Conservation (phyloP, 805 yeast species). For the Ascoidea asiatica region DNA sequence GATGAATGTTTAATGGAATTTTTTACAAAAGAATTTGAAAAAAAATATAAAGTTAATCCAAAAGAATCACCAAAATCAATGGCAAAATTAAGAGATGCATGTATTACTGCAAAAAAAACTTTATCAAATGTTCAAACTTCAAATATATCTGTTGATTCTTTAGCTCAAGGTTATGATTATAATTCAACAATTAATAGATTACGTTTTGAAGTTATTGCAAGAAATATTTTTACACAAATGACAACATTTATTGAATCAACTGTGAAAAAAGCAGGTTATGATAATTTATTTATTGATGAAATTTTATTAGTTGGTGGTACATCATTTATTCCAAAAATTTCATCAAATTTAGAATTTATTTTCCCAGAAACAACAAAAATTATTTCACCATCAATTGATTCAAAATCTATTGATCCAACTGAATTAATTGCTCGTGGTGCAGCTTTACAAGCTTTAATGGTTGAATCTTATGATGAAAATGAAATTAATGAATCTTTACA, state of each 20-base stretch:
- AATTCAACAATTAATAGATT: slow-evolving; percentile 87
- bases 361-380: slow-evolving; percentile 67
- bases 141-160: slow-evolving; percentile 85
- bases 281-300: slow-evolving; percentile 77
- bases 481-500: slow-evolving; percentile 70
- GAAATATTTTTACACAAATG: slow-evolving; percentile 66
- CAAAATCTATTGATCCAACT: slow-evolving; percentile 76
- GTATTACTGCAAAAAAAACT: slow-evolving; percentile 79
- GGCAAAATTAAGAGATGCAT: slow-evolving; percentile 78
- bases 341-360: slow-evolving; percentile 52
- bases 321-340: slow-evolving; percentile 85
- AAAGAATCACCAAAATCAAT: slow-evolving; percentile 67
- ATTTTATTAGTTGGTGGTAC: slow-evolving; percentile 90
- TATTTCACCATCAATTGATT: slow-evolving; percentile 57
- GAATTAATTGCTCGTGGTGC: slow-evolving; percentile 91
- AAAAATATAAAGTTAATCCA: slow-evolving; percentile 74
- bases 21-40: slow-evolving; percentile 89
- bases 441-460: slow-evolving; percentile 86
- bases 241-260: slow-evolving; percentile 60
- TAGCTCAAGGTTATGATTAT: slow-evolving; percentile 90
- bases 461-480: slow-evolving; percentile 72
- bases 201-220: slow-evolving; percentile 80
- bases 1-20: slow-evolving; percentile 70
- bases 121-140: slow-evolving; percentile 80
- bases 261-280: slow-evolving; percentile 73